A percentile compares a stretch with the other conserved stretches of the same genome.
phyloP scores from a whole-genome alignment of 208 protist species.

The Porcisia hertigi region DNA sequence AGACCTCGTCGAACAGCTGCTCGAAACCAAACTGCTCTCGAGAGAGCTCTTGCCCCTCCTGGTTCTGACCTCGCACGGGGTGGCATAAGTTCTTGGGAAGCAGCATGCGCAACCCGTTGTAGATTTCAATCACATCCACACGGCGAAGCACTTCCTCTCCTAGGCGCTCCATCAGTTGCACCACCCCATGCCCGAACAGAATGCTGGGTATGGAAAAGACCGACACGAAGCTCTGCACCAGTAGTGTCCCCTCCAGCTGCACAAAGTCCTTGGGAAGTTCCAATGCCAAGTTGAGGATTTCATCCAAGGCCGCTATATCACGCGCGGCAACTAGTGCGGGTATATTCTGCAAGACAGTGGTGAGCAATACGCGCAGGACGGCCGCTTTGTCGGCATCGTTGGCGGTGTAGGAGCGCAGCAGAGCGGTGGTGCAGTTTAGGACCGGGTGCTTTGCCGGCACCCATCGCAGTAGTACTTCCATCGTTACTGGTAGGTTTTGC shows the following conservation, averaged over 20 bases:
- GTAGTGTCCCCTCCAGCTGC: conserved; percentile 25
- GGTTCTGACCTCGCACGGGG: conserved; percentile 40
- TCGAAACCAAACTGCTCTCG: conserved; percentile 65
- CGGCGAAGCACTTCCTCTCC: conserved; percentile 34
- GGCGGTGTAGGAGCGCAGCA: conserved; percentile 40
- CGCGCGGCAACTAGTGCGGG: conserved; percentile 18
- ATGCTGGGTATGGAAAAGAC: conserved; percentile 72
- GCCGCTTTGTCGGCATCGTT: conserved; percentile 22
- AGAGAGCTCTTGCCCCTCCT: conserved; percentile 46
- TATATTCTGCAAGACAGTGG: conserved; percentile 28
- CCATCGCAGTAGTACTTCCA: conserved; percentile 65
- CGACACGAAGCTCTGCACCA: conserved; percentile 35
- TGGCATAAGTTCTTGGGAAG: conserved; percentile 72
- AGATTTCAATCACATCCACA: conserved; percentile 39
- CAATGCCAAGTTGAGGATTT: conserved; percentile 36
- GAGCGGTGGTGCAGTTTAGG: conserved; percentile 31
- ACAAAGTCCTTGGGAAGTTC: conserved; percentile 58
- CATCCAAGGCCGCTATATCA: conserved; percentile 44
- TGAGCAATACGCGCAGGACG: conserved; percentile 32
- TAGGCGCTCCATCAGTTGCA: conserved; percentile 46
- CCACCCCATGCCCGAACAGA: conserved; percentile 50
- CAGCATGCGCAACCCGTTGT: conserved; percentile 37
- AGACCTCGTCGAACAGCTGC: conserved; percentile 53
- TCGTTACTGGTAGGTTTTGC: conserved; percentile 48
- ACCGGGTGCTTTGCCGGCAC: conserved; percentile 43